Percentiles rank a stretch among this genome's conserved stretches.
phyloP scores from a whole-genome alignment of 2,329 filamentous ascomycete species.

The Clonostachys byssicola region DNA sequence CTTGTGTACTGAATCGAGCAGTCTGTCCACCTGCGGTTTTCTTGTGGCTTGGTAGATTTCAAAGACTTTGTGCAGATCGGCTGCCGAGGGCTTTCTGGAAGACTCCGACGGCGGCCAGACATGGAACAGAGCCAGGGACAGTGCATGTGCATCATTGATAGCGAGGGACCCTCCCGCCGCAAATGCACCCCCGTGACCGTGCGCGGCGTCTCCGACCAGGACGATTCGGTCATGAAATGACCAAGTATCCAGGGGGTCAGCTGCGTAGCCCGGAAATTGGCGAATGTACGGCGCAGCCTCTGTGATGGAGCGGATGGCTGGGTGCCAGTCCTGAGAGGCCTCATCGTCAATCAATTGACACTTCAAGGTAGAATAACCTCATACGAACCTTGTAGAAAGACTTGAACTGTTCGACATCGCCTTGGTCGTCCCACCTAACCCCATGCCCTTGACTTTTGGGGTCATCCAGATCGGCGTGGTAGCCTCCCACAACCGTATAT shows the following conservation, averaged over 20 bases:
- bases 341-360: too few species aligned
- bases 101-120: conserved; percentile 14
- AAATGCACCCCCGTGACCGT: conserved; percentile 34
- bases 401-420: conserved; percentile 26
- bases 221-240: conserved; percentile 26
- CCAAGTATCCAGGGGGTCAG: conserved; percentile 32
- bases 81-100: not conserved
- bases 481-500: conserved; percentile 36
- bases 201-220: conserved; percentile 31
- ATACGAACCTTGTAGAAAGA: conserved; percentile 18
- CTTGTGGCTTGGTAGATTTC: conserved; percentile 34
- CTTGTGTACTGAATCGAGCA: conserved; percentile 26
- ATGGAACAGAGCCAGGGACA: conserved; percentile 29
- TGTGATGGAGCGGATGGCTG: conserved; percentile 29
- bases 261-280: conserved; percentile 36
- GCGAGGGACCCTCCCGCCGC: conserved; percentile 32
- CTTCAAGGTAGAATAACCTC: not conserved
- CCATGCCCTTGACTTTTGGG: conserved; percentile 18
- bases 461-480: conserved; percentile 26
- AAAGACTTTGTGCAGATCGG: conserved; percentile 20
- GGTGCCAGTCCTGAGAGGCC: conserved; percentile 27
- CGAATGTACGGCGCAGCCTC: conserved; percentile 31
- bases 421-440: conserved; percentile 30
- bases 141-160: conserved; percentile 34
- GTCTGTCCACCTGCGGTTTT: conserved; percentile 30